phyloP scores from a whole-genome alignment of 2,329 filamentous ascomycete species.

The Trichothecium sympodiale region DNA sequence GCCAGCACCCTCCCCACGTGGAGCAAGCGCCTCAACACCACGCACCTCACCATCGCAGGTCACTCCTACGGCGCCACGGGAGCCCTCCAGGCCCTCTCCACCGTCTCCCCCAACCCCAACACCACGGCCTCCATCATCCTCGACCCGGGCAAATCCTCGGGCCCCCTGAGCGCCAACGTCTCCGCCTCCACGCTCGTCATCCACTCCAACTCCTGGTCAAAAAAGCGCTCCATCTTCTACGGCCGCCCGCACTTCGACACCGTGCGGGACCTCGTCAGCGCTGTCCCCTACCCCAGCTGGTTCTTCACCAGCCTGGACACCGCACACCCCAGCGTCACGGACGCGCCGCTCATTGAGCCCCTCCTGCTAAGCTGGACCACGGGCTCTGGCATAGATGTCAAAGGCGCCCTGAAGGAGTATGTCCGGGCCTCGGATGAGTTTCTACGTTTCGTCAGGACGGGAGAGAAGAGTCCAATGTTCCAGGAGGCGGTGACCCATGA shows the following conservation, averaged over 20 bases:
- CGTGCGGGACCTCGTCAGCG: constrained; percentile 42
- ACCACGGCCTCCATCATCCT: constrained; percentile 49
- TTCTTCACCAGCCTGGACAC: constrained; percentile 44
- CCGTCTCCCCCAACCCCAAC: constrained; percentile 32
- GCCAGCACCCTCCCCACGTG: constrained; percentile 30
- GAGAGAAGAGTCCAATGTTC: constrained; percentile 32
- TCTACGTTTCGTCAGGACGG: constrained; percentile 32
- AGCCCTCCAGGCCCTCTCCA: constrained; percentile 47
- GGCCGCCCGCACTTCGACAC: constrained; percentile 54
- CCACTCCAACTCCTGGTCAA: constrained; percentile 56
- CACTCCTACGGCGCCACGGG: constrained; percentile 58
- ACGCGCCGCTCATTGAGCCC: constrained; percentile 54
- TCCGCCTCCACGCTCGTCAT: constrained; percentile 47
- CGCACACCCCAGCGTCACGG: constrained; percentile 53
- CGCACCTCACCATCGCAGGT: constrained; percentile 45
- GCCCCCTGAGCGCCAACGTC: constrained; percentile 48
- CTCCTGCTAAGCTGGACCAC: constrained; percentile 49
- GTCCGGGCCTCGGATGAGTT: constrained; percentile 49
- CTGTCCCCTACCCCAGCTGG: constrained; percentile 34
- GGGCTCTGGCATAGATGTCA: constrained; percentile 45
- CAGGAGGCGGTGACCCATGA: constrained; percentile 34
- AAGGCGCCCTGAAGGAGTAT: constrained; percentile 47
- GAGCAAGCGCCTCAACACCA: constrained; percentile 40
- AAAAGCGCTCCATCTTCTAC: constrained; percentile 44
- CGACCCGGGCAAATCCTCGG: constrained; percentile 55